Base-by-base conservation (phyloP, 2,329 filamentous ascomycete species). In the Fusarium fracticaudum region DNA sequence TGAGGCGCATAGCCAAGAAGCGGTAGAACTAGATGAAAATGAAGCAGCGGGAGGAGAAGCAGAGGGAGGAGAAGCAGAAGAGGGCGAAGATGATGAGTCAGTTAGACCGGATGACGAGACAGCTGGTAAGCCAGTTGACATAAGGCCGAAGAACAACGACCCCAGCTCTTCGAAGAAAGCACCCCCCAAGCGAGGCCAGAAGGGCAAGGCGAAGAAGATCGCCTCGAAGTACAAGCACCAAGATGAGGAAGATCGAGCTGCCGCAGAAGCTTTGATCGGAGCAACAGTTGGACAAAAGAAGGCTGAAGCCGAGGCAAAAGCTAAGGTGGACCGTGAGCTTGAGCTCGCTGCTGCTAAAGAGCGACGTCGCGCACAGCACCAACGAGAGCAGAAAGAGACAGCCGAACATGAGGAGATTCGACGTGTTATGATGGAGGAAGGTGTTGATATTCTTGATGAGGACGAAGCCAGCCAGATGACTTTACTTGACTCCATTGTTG, bases 201-300 rank as follows among this genome's bases (percentile, higher is more conserved):
- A 90, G 66, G 89, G 88, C 68, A 98, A 97, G 81, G 91, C 92
- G 48, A 98, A 97, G 86, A 97, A 96, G 82, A 91, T 94, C 5
- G 94, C 94, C 8, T 86, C 90, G 67, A 98, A 98, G 81, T 99
- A 99, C 84, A 96, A 93, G 51, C 87, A 97, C 77, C 96, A 98
- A 86, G 96, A 98, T 77, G 95, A 98, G 63, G 96, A 98, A 82
- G 96, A 99, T 79, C 94, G 95, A 18, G 90, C 89, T 12, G 89
- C 95, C 0, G 94, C 95, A 38, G 93, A 98, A 83, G 88, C 91
- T 31, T 88, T 98, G n/a, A 91, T 98, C n/a, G 96, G 96, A 44
- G 92, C 94, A 5, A 86, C 88, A 67, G 88, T 88, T 1, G 92
- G 92, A 3, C 88, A 89, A 43, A 88, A 93, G 76, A 91, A 91